Evolutionary conservation across 2,329 filamentous ascomycete species (phyloP).

Genomic region (Pseudocercospora fijiensis): DNA sequence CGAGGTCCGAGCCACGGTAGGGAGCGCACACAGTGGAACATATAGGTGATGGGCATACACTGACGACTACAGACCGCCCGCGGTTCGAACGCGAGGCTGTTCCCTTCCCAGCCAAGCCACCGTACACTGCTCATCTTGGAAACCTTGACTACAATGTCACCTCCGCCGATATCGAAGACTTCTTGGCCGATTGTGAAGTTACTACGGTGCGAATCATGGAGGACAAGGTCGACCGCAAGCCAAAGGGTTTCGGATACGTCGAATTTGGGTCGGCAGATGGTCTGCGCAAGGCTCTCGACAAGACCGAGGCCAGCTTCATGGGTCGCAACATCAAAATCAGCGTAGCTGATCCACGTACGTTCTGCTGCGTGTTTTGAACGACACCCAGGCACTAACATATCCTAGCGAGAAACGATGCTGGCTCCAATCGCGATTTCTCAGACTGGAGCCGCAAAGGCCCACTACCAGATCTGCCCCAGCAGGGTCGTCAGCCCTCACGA

Average conservation of each 20-base stretch:
- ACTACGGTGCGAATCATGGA: conserved; percentile 94
- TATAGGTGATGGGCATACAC: conserved; percentile 8
- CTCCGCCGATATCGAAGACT: conserved; percentile 75
- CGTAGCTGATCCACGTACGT: conserved; percentile 95
- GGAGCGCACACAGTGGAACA: conserved; percentile 8
- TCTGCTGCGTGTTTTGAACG: background rate
- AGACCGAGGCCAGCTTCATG: conserved; percentile 80
- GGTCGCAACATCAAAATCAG: conserved; percentile 89
- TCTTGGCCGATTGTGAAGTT: conserved; percentile 81
- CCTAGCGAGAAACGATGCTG: conserved; percentile 58
- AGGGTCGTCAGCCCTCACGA: conserved; percentile 46
- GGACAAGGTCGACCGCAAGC: conserved; percentile 88
- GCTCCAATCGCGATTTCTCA: conserved; percentile 69
- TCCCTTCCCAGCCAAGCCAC: conserved; percentile 86
- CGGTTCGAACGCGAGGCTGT: conserved; percentile 65
- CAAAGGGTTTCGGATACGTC: conserved; percentile 97
- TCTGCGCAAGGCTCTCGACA: conserved; percentile 81
- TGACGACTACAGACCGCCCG: conserved; percentile 37
- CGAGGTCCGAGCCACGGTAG: conserved; percentile 37
- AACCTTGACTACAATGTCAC: conserved; percentile 96
- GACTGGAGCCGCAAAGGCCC: conserved; percentile 95
- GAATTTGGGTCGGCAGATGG: conserved; percentile 88
- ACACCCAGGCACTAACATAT: conserved; percentile 14
- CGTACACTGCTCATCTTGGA: conserved; percentile 92
- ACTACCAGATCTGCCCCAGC: conserved; percentile 68